Evolutionary conservation across 108 stramenopile species (phyloP).

Genomic region (Seminavis robusta): DNA sequence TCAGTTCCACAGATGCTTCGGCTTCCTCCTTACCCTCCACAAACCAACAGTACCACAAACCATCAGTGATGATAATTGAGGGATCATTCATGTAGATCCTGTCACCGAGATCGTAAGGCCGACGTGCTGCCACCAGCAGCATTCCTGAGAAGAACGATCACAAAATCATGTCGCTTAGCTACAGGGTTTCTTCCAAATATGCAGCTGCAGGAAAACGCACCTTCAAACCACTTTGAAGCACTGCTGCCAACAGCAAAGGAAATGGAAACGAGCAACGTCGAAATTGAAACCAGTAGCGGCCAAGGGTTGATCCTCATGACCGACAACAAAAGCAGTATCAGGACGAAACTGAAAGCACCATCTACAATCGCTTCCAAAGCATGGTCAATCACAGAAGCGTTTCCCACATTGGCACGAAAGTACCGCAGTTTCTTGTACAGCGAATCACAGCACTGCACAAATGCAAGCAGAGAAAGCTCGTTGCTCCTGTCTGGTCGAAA

Average conservation of each 20-base stretch:
- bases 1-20: background rate
- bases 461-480: conserved; percentile 46
- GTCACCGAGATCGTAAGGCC: conserved; percentile 81
- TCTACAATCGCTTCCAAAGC: conserved; percentile 66
- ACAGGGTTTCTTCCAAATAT: background rate
- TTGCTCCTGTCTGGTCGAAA: conserved; percentile 41
- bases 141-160: conserved; percentile 29
- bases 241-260: conserved; percentile 72
- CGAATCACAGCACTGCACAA: conserved; percentile 51
- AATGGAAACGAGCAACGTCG: conserved; percentile 62
- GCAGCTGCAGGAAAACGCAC: conserved; percentile 11
- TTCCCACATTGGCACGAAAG: conserved; percentile 44
- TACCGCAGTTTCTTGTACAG: conserved; percentile 55
- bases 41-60: conserved; percentile 51
- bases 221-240: conserved; percentile 63
- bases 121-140: conserved; percentile 58
- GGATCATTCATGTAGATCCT: conserved; percentile 58
- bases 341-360: conserved; percentile 44
- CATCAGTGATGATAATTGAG: conserved; percentile 15
- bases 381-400: conserved; percentile 66
- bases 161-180: background rate
- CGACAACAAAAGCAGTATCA: conserved; percentile 41
- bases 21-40: conserved; percentile 51
- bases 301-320: conserved; percentile 66
- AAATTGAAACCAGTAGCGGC: conserved; percentile 65